Evolutionary conservation across 495 filamentous ascomycete genomes (phyloP), one percentile per base, ranked within the genome.

Genomic region (Penicillium psychrofluorescens): DNA sequence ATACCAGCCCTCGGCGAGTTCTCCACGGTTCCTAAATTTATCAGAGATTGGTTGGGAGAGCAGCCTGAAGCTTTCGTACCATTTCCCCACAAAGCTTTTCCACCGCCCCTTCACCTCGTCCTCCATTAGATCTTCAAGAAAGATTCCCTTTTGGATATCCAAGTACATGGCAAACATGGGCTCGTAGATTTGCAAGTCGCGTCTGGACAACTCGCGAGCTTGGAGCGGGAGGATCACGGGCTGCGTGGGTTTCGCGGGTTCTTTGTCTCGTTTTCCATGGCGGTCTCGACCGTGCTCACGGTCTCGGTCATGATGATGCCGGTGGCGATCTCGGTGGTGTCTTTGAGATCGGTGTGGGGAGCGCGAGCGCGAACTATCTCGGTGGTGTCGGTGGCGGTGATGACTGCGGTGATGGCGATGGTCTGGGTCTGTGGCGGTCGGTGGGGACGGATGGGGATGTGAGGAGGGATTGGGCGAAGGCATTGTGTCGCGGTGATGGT

Each of bases 1-100:
- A 61, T 98, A 98, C 91, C 92, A 98, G 16, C 90, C 89, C 62
- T 89, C 83, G 2, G 88, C 85, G 43, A 98, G 72, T 72, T 95
- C 90, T 67, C 86, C 88, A 58, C 79, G 82, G 70, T 98, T 98
- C 85, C 85, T 89, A 41, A 29, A 57, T 52, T 6, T 6, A 45
- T 64, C 43, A 64, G 38, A 37, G 45, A 37, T 12, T 32, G 33
- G 7, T 11, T 5, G 41, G 44, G 9, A 36, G 13, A 28, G 16
- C 31, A n/a, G 8, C 33, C 31, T 5, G 11, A 11, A n/a, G 14
- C 14, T 7, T 11, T 53, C 71, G 59, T 78, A 88, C 92, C 92
- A 98, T 74, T 90, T 91, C 2, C 76, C 67, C 11, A 88, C 60
- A 56, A 96, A 98, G 59, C 90, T 91, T 68, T 95, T 95, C 88